Evolutionary conservation across 176 grass and related monocot genomes (phyloP).

Genomic region (Secale cereale): DNA sequence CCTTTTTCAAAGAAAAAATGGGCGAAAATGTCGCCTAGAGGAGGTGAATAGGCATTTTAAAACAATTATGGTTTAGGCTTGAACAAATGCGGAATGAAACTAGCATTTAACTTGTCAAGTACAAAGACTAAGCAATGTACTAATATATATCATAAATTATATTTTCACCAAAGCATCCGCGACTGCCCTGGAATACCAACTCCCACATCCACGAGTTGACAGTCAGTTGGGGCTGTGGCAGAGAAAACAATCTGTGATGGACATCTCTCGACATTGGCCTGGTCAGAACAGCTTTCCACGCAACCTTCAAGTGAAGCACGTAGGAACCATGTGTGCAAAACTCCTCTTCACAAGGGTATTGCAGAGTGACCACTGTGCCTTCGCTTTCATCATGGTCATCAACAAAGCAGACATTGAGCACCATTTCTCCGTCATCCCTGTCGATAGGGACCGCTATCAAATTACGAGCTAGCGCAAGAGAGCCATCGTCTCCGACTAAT

Average conservation of each 20-base stretch:
- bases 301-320: neutral
- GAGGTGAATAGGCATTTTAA: no score
- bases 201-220: neutral
- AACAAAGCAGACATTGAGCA: neutral
- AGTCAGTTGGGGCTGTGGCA: neutral
- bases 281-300: neutral
- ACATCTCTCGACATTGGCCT: no score
- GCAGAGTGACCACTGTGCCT: neutral
- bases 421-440: neutral
- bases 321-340: neutral
- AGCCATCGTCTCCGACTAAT: neutral
- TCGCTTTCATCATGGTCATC: neutral
- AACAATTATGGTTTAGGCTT: no score
- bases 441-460: neutral
- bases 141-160: no score
- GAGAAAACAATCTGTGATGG: neutral
- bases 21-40: no score
- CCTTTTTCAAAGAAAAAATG: no score
- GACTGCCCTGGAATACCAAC: neutral
- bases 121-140: no score
- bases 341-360: neutral
- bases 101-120: no score
- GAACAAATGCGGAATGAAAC: no score
- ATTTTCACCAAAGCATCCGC: neutral
- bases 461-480: neutral